Evolutionary conservation across 768 basidiomycete species (phyloP), one percentile per base, ranked within the genome.

Genomic region (Hydnomerulius pinastri): DNA sequence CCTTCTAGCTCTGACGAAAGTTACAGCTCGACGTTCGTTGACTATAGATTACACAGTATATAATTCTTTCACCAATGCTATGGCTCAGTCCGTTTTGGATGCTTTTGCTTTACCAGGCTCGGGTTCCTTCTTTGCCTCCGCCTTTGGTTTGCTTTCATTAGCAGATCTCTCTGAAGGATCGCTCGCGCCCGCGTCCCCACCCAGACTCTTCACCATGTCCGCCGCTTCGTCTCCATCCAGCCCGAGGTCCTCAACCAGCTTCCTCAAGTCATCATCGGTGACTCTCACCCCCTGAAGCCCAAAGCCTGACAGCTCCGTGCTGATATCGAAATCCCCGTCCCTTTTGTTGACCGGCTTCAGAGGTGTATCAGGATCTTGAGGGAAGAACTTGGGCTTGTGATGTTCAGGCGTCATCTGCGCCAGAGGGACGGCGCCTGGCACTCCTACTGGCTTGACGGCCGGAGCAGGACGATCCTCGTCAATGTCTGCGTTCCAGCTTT

Each of bases 321-420:
- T 78, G 8, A 86, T 73, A 61, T 93, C 87, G 38, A 87, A 75
- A 57, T 76, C 73, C 18, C 74, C 76, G 30, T 77, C 72, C 23
- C 73, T 69, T 62, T 83, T 86, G 68, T 85, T 85, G 39, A 77
- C 76, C 4, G 83, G 79, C 51, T 73, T 79, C 39, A 76, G 64
- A 11, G 79, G 79, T n/a, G 76, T 77, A 11, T 67, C 61, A 0
- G 71, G 65, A 35, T 72, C 65, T 35, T 57, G 63, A 43, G 81
- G 76, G 33, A 82, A 74, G 40, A 82, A 73, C 59, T 81, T 79
- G 48, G 74, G 77, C 60, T 73, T 82, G 58, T 92, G 75, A 41
- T 77, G 85, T 33, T 86, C 81, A n/a, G 87, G 86, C 6, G 85
- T 87, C 86, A 92, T 92, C 63, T 92, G 81, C 7, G 83, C 71